Evolutionary conservation across 768 basidiomycete species (phyloP).

Genomic region (Pulveroboletus sp.): DNA sequence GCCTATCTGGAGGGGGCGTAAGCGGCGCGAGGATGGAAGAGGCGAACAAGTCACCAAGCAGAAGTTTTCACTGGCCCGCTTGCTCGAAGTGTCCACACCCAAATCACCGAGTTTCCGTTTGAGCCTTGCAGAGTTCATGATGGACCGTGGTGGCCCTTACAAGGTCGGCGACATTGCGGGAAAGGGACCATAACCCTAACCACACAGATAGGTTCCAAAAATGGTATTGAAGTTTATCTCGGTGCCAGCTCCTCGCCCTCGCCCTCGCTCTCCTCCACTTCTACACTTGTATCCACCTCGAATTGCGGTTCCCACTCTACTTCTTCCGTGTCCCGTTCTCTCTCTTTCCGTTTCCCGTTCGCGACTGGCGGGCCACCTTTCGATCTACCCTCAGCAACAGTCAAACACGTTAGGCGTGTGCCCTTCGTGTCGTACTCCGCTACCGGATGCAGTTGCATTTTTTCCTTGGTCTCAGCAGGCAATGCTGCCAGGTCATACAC

Average conservation of each 20-base stretch:
- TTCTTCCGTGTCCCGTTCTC: constrained; percentile 30
- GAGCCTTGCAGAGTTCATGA: constrained; percentile 51
- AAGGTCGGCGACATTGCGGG: background rate
- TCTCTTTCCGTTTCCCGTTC: constrained; percentile 37
- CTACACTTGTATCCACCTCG: constrained; percentile 3
- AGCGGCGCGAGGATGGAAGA: background rate
- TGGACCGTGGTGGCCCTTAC: background rate
- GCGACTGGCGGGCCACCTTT: constrained; percentile 10
- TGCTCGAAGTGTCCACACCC: constrained; percentile 66
- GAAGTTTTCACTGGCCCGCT: constrained; percentile 77
- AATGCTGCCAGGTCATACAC: constrained; percentile 65
- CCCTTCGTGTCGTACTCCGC: constrained; percentile 80
- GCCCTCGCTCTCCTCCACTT: constrained; percentile 24
- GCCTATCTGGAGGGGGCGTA: constrained; percentile 60
- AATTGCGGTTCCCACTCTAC: constrained; percentile 25
- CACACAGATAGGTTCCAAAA: background rate
- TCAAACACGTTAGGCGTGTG: constrained; percentile 74
- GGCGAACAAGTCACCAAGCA: constrained; percentile 53
- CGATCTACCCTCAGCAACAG: constrained; percentile 49
- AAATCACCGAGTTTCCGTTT: constrained; percentile 84
- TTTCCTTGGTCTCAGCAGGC: constrained; percentile 27
- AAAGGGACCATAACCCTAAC: constrained; percentile 14
- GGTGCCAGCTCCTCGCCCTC: background rate
- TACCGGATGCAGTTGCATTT: constrained; percentile 46
- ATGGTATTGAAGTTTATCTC: no score